These are phyloP conservation scores for Neurospora sp. DNA, from an alignment of 495 filamentous ascomycete genomes.

Conservation along the genomic window DNA sequence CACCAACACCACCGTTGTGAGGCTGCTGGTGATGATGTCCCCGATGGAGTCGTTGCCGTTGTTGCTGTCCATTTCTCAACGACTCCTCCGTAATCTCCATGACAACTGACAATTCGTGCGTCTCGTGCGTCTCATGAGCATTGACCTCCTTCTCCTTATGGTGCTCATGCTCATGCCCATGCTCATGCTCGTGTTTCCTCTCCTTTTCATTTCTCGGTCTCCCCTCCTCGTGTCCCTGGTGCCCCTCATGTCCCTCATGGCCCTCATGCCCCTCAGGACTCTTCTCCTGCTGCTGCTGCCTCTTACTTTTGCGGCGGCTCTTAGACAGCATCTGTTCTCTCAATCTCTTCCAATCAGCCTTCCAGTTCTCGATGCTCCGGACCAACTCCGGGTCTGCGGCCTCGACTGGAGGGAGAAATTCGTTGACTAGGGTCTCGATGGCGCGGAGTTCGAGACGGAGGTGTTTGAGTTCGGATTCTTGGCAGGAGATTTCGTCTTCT, in stretches of 20 bases:
- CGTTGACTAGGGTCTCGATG: conserved; percentile 39
- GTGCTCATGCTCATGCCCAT: not conserved
- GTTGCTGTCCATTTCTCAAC: not conserved
- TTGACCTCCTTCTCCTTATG: not conserved
- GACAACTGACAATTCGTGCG: not conserved
- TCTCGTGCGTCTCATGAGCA: not conserved
- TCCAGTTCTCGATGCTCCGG: conserved; percentile 36
- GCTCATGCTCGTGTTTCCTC: not conserved
- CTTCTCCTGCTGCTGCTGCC: not conserved
- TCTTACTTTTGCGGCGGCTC: conserved; percentile 2
- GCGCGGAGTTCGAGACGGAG: conserved; percentile 43
- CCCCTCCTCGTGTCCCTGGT: not conserved
- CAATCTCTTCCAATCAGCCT: conserved; percentile 30
- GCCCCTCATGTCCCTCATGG: not conserved
- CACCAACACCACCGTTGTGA: not conserved
- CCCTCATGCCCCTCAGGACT: not conserved
- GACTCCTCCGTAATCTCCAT: not conserved
- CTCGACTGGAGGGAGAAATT: conserved; percentile 26
- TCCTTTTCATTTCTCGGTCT: not conserved
- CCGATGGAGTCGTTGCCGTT: not conserved
- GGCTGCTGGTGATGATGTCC: not conserved
- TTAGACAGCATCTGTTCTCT: conserved; percentile 17
- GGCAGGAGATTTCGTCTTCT: conserved; percentile 19
- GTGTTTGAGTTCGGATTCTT: conserved; percentile 35
- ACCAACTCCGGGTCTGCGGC: conserved; percentile 30